Evolutionary conservation across 495 filamentous ascomycete species (phyloP).

Genomic region (Neurospora sp.): DNA sequence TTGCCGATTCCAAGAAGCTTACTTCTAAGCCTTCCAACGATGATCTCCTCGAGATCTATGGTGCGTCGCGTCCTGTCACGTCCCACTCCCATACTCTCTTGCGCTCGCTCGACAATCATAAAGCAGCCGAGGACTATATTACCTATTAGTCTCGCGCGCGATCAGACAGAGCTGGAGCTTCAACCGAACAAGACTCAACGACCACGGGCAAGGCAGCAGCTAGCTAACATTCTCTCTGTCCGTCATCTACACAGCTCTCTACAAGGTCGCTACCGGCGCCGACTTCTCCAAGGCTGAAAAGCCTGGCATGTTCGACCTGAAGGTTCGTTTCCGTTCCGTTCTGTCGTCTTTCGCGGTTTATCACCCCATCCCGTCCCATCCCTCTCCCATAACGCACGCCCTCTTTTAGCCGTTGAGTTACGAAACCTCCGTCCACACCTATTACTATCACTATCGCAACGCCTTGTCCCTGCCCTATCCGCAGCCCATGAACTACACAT

Average conservation of each 20-base stretch:
- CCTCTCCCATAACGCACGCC: not conserved
- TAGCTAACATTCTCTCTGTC: constrained; percentile 1
- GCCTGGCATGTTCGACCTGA: constrained; percentile 44
- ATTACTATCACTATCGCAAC: not conserved
- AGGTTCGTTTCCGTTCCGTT: constrained; percentile 34
- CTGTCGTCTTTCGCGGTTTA: not conserved
- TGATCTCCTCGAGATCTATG: constrained; percentile 45
- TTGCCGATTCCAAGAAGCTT: constrained; percentile 55
- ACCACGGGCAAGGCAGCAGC: not conserved
- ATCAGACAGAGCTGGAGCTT: not conserved
- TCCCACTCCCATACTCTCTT: not conserved
- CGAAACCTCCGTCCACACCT: not conserved
- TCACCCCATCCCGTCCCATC: not conserved
- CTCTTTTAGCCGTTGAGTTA: not conserved
- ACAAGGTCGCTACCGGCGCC: constrained; percentile 42
- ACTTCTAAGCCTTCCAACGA: constrained; percentile 48
- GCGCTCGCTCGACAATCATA: not conserved
- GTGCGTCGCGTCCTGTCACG: constrained; percentile 15
- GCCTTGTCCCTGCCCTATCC: not conserved
- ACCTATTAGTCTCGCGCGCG: not conserved
- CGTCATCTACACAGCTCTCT: constrained; percentile 29
- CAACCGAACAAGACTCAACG: not conserved
- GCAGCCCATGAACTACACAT: constrained; percentile 39
- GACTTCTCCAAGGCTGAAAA: constrained; percentile 32
- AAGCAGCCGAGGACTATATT: not conserved